Conservation (phyloP, 1,284 basidiomycete genomes). For the Apiotrichum gracile region DNA sequence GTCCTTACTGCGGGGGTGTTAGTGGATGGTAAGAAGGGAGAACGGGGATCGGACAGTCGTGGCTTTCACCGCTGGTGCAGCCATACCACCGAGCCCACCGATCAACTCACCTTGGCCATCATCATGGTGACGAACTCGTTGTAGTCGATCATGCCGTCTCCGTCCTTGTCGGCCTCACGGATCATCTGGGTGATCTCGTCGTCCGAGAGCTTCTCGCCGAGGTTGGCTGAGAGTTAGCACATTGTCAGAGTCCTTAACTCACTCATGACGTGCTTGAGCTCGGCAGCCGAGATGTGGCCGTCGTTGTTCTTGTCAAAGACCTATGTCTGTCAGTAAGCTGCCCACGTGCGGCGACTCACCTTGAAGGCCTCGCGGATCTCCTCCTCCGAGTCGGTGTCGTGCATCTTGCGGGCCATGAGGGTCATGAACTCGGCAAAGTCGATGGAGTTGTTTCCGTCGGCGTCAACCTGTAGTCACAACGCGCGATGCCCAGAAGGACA, state of each 20-base stretch:
- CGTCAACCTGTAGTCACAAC: conserved; percentile 47
- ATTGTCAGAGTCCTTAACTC: conserved; percentile 34
- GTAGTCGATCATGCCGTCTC: conserved; percentile 48
- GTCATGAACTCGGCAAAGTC: conserved; percentile 93
- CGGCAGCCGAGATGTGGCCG: conserved; percentile 58
- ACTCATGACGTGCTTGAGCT: conserved; percentile 92
- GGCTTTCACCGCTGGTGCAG: too few species aligned
- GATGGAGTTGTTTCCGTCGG: conserved; percentile 74
- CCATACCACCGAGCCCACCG: too few species aligned
- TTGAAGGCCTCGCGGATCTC: conserved; percentile 64
- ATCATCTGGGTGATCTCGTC: conserved; percentile 98
- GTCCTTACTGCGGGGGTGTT: conserved; percentile 5
- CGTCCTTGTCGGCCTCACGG: conserved; percentile 92
- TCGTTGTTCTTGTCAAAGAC: conserved; percentile 64
- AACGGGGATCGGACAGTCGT: too few species aligned
- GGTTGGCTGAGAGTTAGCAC: conserved; percentile 39
- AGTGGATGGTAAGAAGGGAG: too few species aligned
- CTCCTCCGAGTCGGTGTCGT: conserved; percentile 76
- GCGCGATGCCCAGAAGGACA: too few species aligned
- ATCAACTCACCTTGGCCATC: conserved; percentile 44
- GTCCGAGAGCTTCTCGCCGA: conserved; percentile 88
- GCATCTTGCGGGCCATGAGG: conserved; percentile 96
- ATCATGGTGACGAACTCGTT: conserved; percentile 54
- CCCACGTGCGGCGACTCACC: conserved; percentile 24
- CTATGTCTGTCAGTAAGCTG: conserved; percentile 8